phyloP scores from a whole-genome alignment of 2,329 filamentous ascomycete genomes.

The Rutstroemia sp. region DNA sequence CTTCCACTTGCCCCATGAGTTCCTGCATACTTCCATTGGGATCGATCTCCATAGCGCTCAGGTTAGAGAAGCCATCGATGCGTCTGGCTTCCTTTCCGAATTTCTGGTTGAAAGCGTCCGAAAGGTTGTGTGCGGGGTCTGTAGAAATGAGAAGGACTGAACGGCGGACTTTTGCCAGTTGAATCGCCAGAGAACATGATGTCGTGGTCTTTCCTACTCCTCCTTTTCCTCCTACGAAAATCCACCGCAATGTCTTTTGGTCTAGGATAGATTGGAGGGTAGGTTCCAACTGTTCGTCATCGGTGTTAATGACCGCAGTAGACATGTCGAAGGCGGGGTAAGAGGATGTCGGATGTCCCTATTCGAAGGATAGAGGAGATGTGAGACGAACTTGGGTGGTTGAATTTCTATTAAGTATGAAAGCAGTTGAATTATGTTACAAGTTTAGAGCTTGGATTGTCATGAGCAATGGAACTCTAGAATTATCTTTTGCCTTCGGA shows the following conservation, averaged over 20 bases:
- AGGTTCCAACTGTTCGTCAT: conserved; percentile 79
- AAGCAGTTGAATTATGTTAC: too few species aligned
- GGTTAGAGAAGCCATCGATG: conserved; percentile 83
- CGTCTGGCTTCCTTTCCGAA: conserved; percentile 97
- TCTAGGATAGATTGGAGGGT: conserved; percentile 91
- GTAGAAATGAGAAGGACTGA: conserved; percentile 97
- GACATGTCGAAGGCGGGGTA: conserved; percentile 27
- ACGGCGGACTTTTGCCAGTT: conserved; percentile 89
- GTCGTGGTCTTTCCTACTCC: conserved; percentile 99
- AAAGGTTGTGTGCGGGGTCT: conserved; percentile 95
- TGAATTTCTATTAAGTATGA: too few species aligned
- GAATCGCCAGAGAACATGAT: conserved; percentile 95
- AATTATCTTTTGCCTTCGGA: conserved; percentile 12
- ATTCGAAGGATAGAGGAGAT: not conserved
- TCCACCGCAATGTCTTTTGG: conserved; percentile 94
- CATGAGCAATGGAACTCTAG: not conserved
- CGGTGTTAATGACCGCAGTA: conserved; percentile 42
- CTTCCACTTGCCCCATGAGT: conserved; percentile 69
- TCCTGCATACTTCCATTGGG: conserved; percentile 98
- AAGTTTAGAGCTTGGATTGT: not conserved
- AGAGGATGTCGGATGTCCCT: not conserved
- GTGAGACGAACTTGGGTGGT: not conserved
- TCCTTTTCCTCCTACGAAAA: conserved; percentile 97
- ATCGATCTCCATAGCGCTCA: conserved; percentile 99
- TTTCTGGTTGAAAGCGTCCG: conserved; percentile 96